These are phyloP conservation scores for Trichoderma simmonsii DNA, from an alignment of 2,329 filamentous ascomycete species.

Conservation along the genomic window DNA sequence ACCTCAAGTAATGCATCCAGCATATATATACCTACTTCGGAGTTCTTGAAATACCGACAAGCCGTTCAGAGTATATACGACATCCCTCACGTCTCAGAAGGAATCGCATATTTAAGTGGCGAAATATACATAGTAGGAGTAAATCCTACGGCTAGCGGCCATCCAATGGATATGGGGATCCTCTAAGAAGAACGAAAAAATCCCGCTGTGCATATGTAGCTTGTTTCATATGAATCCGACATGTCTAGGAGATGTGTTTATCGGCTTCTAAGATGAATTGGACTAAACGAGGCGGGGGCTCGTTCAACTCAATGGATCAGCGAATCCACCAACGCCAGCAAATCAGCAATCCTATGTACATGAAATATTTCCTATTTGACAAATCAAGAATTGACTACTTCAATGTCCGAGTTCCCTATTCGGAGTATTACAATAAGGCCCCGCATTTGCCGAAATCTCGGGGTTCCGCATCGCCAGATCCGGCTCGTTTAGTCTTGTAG, in stretches of 20 bases:
- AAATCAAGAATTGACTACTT: not conserved
- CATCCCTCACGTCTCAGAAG: not conserved
- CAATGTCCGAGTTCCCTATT: not conserved
- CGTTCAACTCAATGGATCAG: not conserved
- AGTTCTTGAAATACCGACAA: not conserved
- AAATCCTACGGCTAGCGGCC: no score
- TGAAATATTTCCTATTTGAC: not conserved
- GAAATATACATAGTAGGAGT: not conserved
- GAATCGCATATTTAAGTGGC: not conserved
- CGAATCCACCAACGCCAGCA: not conserved
- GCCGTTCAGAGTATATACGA: not conserved
- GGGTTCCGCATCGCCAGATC: not conserved
- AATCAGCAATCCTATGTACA: not conserved
- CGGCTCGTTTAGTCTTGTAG: not conserved
- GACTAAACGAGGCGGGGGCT: not conserved
- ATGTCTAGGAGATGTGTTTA: not conserved
- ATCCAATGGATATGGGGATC: no score
- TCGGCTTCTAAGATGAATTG: not conserved
- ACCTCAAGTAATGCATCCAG: not conserved
- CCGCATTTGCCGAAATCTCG: not conserved
- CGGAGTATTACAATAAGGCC: not conserved
- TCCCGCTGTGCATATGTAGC: not conserved
- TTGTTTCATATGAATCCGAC: not conserved
- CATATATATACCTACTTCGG: not conserved
- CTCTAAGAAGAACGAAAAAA: no score